These are phyloP conservation scores for Comarum palustre DNA, from an alignment of 306 rosid species.

Conservation along the genomic window DNA sequence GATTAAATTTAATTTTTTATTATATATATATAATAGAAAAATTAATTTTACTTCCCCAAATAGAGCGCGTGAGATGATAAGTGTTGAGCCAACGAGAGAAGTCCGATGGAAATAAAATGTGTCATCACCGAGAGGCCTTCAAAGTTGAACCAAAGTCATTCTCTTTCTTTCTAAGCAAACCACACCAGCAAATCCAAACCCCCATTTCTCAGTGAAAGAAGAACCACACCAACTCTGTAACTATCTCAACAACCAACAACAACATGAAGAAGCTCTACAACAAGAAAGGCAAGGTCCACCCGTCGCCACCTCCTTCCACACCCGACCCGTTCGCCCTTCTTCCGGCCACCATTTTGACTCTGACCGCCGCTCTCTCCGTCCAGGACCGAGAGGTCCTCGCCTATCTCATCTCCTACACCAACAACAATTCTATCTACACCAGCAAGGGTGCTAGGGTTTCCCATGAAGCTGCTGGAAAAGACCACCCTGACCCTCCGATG, in stretches of 20 bases:
- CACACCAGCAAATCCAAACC: background rate
- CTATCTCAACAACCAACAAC: background rate
- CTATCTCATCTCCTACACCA: constrained; percentile 34
- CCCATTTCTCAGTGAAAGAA: background rate
- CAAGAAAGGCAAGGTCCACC: constrained; percentile 37
- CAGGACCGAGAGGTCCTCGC: constrained; percentile 36
- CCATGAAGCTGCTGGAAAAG: background rate
- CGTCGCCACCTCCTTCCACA: constrained; percentile 22
- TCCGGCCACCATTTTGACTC: constrained; percentile 24
- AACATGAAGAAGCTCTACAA: constrained; percentile 37
- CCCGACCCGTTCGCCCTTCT: constrained; percentile 27
- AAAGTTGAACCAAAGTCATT: background rate
- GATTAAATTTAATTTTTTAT: too few species aligned
- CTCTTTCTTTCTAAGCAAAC: background rate
- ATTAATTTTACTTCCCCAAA: background rate
- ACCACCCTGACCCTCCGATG: constrained; percentile 12
- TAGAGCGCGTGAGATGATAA: constrained; percentile 1
- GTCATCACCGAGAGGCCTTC: background rate
- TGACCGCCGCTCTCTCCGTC: constrained; percentile 19
- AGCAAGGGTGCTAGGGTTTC: background rate
- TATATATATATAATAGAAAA: too few species aligned
- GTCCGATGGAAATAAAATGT: background rate
- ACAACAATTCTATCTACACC: background rate
- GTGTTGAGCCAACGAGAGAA: background rate
- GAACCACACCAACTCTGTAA: background rate